These are phyloP conservation scores for Neostapfia colusana DNA, from an alignment of 176 grass and related monocot genomes.

Conservation along the genomic window DNA sequence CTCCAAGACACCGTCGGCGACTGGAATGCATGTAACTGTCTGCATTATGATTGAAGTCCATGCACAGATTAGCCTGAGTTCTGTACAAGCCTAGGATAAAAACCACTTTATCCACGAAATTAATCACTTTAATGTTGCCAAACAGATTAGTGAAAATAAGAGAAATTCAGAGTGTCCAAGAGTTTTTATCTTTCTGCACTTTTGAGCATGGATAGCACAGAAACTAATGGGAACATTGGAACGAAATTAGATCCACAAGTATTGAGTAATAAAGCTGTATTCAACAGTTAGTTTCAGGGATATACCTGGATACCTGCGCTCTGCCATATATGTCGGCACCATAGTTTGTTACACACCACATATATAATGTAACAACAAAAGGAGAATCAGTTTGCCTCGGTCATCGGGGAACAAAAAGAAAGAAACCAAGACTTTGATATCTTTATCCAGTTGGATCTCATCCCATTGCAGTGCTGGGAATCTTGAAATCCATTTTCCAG, in stretches of 20 bases:
- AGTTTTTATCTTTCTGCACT: too few relatives aligned
- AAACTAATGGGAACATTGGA: too few relatives aligned
- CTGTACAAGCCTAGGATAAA: neutral
- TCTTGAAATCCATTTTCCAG: too few relatives aligned
- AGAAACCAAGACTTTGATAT: too few relatives aligned
- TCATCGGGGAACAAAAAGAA: neutral
- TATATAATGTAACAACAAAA: conserved; percentile 19
- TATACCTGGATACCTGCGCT: conserved; percentile 86
- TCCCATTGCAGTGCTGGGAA: too few relatives aligned
- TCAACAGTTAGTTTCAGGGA: neutral
- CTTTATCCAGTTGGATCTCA: too few relatives aligned
- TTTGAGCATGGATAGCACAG: too few relatives aligned
- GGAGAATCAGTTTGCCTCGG: neutral
- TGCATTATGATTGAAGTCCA: conserved; percentile 31
- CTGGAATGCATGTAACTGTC: conserved; percentile 78
- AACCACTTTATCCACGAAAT: neutral
- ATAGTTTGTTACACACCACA: conserved; percentile 25
- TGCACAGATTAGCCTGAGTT: neutral
- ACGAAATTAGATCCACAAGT: too few relatives aligned
- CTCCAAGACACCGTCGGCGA: conserved; percentile 72
- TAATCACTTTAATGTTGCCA: too few relatives aligned
- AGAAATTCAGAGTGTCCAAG: too few relatives aligned
- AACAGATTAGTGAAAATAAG: too few relatives aligned
- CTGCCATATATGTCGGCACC: conserved; percentile 30
- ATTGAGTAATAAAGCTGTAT: neutral